Percentiles rank a stretch among this genome's conserved stretches.
Evolutionary conservation across 2,329 filamentous ascomycete species (phyloP).

Genomic region (Coniosporium tulheliwenetii): DNA sequence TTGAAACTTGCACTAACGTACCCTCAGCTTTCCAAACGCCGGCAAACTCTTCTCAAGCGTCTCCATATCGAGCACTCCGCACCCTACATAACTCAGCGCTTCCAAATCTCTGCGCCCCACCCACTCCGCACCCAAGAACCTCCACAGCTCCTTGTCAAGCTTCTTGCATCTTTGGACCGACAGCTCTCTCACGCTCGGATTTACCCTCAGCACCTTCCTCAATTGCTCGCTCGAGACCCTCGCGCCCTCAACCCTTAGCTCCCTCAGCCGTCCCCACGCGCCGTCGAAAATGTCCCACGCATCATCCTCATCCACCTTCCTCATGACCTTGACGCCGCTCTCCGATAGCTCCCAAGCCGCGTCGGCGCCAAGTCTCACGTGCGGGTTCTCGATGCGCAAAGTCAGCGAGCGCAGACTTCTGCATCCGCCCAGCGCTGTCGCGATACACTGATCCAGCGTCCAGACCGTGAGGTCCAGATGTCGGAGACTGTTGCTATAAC

Average conservation of each 20-base stretch:
- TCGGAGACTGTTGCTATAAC: slow-evolving; percentile 2
- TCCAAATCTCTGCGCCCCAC: slow-evolving; percentile 1
- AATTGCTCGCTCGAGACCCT: slow-evolving; percentile 8
- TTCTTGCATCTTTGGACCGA: slow-evolving; percentile 5
- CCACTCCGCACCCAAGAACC: slow-evolving; percentile 3
- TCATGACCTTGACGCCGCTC: slow-evolving; percentile 5
- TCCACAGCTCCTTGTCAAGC: slow-evolving; percentile 5
- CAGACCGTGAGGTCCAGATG: slow-evolving; percentile 6
- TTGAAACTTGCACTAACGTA: too few species aligned
- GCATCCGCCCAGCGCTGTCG: slow-evolving; percentile 1
- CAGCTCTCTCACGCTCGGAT: slow-evolving; percentile 4
- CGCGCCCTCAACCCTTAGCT: slow-evolving; percentile 4
- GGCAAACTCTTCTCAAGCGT: not conserved
- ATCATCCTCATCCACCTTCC: slow-evolving; percentile 1
- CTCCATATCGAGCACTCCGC: slow-evolving; percentile 2
- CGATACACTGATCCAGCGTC: slow-evolving; percentile 4
- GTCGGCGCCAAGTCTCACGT: slow-evolving; percentile 3
- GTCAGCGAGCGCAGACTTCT: slow-evolving; percentile 3
- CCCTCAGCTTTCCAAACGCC: not conserved
- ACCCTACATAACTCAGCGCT: slow-evolving; percentile 4
- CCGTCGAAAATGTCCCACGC: slow-evolving; percentile 5
- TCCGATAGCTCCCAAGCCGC: slow-evolving; percentile 3
- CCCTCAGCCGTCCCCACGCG: slow-evolving; percentile 4
- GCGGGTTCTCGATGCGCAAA: slow-evolving; percentile 6
- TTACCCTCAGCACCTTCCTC: slow-evolving; percentile 2